Evolutionary conservation across 2,329 filamentous ascomycete species (phyloP), one percentile per base, ranked within the genome.

Genomic region (Nemania serpens): DNA sequence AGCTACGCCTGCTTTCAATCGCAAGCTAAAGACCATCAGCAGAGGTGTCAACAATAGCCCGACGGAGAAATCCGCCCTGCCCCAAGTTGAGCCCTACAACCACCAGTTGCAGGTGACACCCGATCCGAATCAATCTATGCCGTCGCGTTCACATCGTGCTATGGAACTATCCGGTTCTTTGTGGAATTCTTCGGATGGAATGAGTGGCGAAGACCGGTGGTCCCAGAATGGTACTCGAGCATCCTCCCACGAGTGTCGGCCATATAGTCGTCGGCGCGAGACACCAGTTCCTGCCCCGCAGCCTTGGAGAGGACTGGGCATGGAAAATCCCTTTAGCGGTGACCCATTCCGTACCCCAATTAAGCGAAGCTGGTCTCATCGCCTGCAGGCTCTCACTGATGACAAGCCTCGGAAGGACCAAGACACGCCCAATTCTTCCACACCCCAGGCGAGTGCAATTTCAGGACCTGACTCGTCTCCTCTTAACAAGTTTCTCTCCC

Each of bases 261-360:
- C 12, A 12, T 51, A 33, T 29, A 18, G 11, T 20, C n/a, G 29
- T 34, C 29, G 9, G 46, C 54, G 49, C 9, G n/a, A 63, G 49
- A 68, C 64, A 11, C 63, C 59, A 2, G 41, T 66, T 17, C 62
- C 68, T 41, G 59, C 63, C 36, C 63, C 68, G 18, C 58, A 66
- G 52, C 65, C 68, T 39, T 69, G 61, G 63, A 51, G 11, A 48
- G 2, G 13, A 37, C 36, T 62, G 6, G 62, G 62, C 5, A 20
- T 62, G 18, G 10, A n/a, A 15, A 58, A 20, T 17, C 62, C 62
- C 12, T 62, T 57, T 12, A 9, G 11, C 18, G 39, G 39, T 11
- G 25, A 37, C 15, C 11, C 12, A 12, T 33, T 42, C 37, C 25
- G 18, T 12, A 49, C 42, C 17, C 41, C 46, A 17, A 42, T 22